A percentile compares a stretch with the other conserved stretches of the same genome.
Evolutionary conservation across 108 stramenopile genomes (phyloP).

Genomic region (Cyclostephanos invisitatus): DNA sequence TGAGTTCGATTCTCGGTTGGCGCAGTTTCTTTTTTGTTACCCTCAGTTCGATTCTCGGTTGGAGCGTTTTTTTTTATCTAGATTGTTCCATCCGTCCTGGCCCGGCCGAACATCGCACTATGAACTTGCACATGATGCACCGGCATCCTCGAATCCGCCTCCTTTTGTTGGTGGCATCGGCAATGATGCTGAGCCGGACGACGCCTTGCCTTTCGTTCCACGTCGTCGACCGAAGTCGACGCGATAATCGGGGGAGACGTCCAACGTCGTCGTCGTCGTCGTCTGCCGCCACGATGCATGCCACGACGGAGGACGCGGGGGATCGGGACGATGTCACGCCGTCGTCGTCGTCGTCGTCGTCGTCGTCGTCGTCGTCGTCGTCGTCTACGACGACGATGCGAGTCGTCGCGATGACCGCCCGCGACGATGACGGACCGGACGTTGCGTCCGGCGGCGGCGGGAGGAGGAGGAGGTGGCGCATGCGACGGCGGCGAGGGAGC

Average conservation of each 20-base stretch:
- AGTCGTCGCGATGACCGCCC: no score
- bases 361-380: neutral
- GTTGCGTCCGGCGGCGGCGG: no score
- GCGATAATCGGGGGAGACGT: no score
- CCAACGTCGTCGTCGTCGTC: no score
- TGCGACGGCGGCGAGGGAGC: neutral
- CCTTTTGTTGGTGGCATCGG: neutral
- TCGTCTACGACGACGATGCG: neutral
- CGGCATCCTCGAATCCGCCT: neutral
- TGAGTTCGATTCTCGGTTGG: slow-evolving; percentile 4
- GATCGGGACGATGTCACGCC: neutral
- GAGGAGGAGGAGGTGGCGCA: neutral
- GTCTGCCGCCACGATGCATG: neutral
- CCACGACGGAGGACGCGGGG: neutral
- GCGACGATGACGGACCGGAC: no score
- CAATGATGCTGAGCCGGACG: neutral
- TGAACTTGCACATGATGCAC: neutral
- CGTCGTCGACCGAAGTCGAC: neutral
- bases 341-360: neutral
- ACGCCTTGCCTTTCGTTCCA: neutral
- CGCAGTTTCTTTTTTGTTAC: neutral
- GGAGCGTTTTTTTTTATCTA: neutral
- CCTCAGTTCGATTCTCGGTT: slow-evolving; percentile 1
- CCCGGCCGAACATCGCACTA: no score
- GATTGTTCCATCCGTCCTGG: no score